Percentiles rank a stretch among this genome's conserved stretches.
Evolutionary conservation across 2,329 filamentous ascomycete species (phyloP).

Genomic region (Emergomyces orientalis): DNA sequence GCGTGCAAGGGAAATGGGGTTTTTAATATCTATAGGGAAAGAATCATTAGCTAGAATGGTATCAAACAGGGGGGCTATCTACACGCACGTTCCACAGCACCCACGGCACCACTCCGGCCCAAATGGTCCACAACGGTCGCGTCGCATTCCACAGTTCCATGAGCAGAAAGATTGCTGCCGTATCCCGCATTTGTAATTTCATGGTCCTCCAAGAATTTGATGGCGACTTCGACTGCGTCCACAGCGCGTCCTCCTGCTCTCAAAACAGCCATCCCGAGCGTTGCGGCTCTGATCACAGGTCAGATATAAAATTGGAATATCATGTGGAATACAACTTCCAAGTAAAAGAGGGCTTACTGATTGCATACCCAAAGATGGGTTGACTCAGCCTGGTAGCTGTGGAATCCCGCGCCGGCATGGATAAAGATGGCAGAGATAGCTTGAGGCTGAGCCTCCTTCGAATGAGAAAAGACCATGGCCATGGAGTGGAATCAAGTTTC

Average conservation of each 20-base stretch:
- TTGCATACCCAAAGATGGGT: constrained; percentile 79
- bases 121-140: constrained; percentile 85
- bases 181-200: constrained; percentile 96
- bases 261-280: constrained; percentile 70
- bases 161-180: constrained; percentile 86
- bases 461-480: constrained; percentile 3
- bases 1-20: constrained; percentile 81
- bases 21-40: constrained; percentile 63
- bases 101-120: constrained; percentile 85
- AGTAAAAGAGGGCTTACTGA: constrained; percentile 52
- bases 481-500: constrained; percentile 2
- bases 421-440: constrained; percentile 75
- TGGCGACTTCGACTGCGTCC: constrained; percentile 81
- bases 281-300: constrained; percentile 56
- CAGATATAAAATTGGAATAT: constrained; percentile 11
- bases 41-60: constrained; percentile 4
- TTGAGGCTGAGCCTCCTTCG: constrained; percentile 14
- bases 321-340: not conserved
- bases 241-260: constrained; percentile 68
- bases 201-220: constrained; percentile 80
- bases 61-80: not conserved
- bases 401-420: constrained; percentile 90
- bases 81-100: constrained; percentile 73
- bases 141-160: constrained; percentile 89
- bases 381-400: constrained; percentile 76